Evolutionary conservation across 441 rosid genomes (phyloP), one percentile per base, ranked within the genome.

Genomic region (Erodium texanum): DNA sequence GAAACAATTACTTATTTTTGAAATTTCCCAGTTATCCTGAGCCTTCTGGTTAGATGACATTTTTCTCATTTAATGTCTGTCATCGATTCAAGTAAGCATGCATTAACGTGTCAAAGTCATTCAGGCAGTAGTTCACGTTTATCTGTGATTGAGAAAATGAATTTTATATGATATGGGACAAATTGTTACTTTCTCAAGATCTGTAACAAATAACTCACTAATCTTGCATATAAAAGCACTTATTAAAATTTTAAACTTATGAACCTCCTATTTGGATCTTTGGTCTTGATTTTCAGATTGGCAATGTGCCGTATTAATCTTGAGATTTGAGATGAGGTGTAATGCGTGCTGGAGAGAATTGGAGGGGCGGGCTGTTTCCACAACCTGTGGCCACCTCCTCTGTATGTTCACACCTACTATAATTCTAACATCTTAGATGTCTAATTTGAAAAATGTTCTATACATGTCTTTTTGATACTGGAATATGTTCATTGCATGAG

Each of bases 301-400:
- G 64, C 20, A 73, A 69, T 70, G 11, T 66, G 24, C 66, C 71
- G 65, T 66, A 66, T 48, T 65, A 9, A 59, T 48, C 77, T 67
- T 50, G 66, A 71, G 73, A 74, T 77, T 68, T 75, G 79, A 82
- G 70, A 94, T 94, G 99, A 89, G 89, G 82, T 94, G 99, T 90
- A 92, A 92, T 16, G 89, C 92, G 0, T 94, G 99, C 76, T 92
- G 99, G 99, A 88, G 89, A 73, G 98, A 94, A 73, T 74, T 94
- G 78, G 97, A 92, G 75, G 97, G 96, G 66, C 87, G 88, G 59
- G 99, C 99, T 5, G 67, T 94, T 73, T 71, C 90, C 73, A 92
- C 99, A 48, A 88, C 96, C n/a, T 93, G 97, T 58, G 97, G 96
- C 68, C 97, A 94, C 73, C 81, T 94, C 50, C 76, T 92, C 73